A percentile compares a stretch with the other conserved stretches of the same genome.
These are phyloP conservation scores for Heimioporus sp. DNA, from an alignment of 768 basidiomycete genomes.

Conservation along the genomic window DNA sequence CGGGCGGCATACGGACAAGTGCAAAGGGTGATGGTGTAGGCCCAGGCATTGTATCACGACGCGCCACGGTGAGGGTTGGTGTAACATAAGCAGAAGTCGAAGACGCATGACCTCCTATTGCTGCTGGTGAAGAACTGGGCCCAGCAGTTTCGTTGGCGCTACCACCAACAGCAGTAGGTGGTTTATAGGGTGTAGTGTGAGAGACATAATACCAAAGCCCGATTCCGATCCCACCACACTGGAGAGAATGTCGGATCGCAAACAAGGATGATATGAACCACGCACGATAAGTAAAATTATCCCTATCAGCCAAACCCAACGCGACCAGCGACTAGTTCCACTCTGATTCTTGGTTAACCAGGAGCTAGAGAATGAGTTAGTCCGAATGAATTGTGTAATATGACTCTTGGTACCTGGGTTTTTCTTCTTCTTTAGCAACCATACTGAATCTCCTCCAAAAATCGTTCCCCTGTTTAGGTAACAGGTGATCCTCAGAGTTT, in stretches of 20 bases:
- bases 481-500: conserved; percentile 61
- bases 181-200: conserved; percentile 47
- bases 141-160: conserved; percentile 44
- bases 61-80: conserved; percentile 60
- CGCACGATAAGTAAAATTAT: conserved; percentile 54
- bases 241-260: not conserved
- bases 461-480: conserved; percentile 71
- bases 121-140: conserved; percentile 12
- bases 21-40: conserved; percentile 15
- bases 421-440: conserved; percentile 69
- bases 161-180: conserved; percentile 65
- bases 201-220: conserved; percentile 60
- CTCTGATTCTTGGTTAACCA: conserved; percentile 69
- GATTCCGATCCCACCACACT: conserved; percentile 55
- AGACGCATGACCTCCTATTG: conserved; percentile 11
- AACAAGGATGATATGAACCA: not conserved
- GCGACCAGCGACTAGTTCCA: conserved; percentile 50
- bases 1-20: conserved; percentile 4
- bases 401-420: conserved; percentile 38
- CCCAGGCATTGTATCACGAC: conserved; percentile 28
- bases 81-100: conserved; percentile 43
- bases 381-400: not conserved
- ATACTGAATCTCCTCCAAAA: conserved; percentile 88
- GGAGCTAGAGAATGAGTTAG: conserved; percentile 35
- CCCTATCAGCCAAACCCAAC: conserved; percentile 73